Percentiles rank a stretch among this genome's conserved stretches.
Conservation (phyloP, 768 basidiomycete species). For the Pisolithus albus region DNA sequence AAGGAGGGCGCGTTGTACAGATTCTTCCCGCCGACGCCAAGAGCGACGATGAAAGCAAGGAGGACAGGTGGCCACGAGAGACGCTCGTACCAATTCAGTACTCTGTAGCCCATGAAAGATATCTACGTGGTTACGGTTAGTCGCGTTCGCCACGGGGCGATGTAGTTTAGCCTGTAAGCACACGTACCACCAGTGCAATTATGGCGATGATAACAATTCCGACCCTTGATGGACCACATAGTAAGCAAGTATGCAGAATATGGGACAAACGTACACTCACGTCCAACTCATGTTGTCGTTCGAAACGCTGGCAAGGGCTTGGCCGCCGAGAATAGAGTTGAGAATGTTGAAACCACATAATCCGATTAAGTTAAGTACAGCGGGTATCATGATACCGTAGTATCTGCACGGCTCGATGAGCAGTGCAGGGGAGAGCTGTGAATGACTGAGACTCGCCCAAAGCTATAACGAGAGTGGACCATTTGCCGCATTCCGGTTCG, state of each 20-base stretch:
- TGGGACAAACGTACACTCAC: constrained; percentile 24
- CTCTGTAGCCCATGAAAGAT: constrained; percentile 59
- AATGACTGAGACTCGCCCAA: constrained; percentile 41
- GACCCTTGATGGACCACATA: constrained; percentile 37
- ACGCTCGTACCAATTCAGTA: constrained; percentile 68
- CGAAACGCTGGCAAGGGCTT: constrained; percentile 53
- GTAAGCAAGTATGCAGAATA: constrained; percentile 5
- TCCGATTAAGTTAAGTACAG: constrained; percentile 51
- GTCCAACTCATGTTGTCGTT: constrained; percentile 44
- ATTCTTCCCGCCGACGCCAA: constrained; percentile 71
- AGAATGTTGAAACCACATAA: constrained; percentile 61
- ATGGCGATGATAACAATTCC: constrained; percentile 76
- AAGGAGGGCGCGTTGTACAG: constrained; percentile 41
- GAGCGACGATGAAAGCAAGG: constrained; percentile 62
- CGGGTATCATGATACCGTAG: constrained; percentile 47
- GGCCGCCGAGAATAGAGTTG: constrained; percentile 64
- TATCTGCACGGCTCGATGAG: constrained; percentile 28
- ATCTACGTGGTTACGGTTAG: constrained; percentile 30
- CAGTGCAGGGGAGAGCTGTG: constrained; percentile 18
- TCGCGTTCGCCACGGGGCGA: background rate
- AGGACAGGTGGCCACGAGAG: constrained; percentile 72
- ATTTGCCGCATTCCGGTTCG: constrained; percentile 77
- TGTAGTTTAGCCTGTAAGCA: background rate
- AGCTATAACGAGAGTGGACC: constrained; percentile 61
- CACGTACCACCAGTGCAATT: constrained; percentile 53